Evolutionary conservation across 2,329 filamentous ascomycete genomes (phyloP).

Genomic region (Aureobasidium sp.): DNA sequence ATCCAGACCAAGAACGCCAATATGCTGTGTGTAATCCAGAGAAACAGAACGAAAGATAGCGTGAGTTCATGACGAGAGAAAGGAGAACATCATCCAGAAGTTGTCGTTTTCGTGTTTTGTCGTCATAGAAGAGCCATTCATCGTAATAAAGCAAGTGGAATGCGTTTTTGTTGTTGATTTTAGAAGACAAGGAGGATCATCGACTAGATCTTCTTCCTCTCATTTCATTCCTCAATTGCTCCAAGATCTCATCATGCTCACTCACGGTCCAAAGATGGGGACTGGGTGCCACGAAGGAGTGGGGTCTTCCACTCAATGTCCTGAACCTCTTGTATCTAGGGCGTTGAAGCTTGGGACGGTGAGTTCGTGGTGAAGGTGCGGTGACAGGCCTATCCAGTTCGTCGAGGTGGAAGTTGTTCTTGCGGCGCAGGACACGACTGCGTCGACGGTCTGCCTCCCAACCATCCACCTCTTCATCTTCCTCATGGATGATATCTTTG

Average conservation of each 20-base stretch:
- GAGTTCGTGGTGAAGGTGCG: neutral
- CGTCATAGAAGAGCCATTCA: neutral
- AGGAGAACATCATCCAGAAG: neutral
- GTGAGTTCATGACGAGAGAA: neutral
- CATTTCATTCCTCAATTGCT: neutral
- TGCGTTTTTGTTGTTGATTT: too few species aligned
- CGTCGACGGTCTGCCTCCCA: constrained; percentile 30
- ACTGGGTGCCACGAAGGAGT: constrained; percentile 37
- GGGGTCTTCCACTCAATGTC: constrained; percentile 33
- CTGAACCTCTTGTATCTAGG: constrained; percentile 25
- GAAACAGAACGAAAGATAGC: neutral
- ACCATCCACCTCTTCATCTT: constrained; percentile 15
- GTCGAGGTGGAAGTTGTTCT: constrained; percentile 17
- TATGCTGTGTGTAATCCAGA: neutral
- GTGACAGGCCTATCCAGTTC: neutral
- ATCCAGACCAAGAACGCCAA: neutral
- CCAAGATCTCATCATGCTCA: constrained; percentile 31
- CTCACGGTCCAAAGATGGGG: constrained; percentile 36
- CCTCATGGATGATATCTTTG: constrained; percentile 6
- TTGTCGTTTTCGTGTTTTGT: neutral
- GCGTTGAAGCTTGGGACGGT: constrained; percentile 10
- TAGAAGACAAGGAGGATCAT: neutral
- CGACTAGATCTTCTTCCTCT: constrained; percentile 10
- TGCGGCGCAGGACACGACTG: constrained; percentile 26
- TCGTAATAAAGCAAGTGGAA: neutral